Percentiles rank a stretch among this genome's conserved stretches.
phyloP scores from a whole-genome alignment of 257 asterid species.

The Craterostigma plantagineum region DNA sequence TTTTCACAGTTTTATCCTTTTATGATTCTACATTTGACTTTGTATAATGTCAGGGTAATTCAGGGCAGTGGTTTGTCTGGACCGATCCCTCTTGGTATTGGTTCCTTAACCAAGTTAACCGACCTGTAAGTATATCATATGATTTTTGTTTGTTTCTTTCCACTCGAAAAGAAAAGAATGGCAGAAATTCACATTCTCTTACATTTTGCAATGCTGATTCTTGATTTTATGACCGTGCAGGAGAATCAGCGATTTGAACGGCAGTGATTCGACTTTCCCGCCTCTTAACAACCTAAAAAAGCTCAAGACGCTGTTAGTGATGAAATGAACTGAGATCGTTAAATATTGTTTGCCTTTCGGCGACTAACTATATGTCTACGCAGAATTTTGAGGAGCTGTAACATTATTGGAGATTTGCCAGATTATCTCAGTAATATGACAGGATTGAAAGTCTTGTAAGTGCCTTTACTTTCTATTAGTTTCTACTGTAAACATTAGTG shows the following conservation, averaged over 20 bases:
- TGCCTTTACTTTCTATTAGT: slow-evolving; percentile 1
- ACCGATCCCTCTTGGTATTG: slow-evolving; percentile 47
- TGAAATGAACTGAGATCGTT: too few species aligned
- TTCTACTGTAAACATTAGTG: too few species aligned
- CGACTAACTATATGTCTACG: slow-evolving; percentile 1
- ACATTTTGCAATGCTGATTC: not conserved
- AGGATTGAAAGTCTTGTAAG: slow-evolving; percentile 35
- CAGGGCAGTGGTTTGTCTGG: slow-evolving; percentile 62
- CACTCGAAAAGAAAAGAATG: too few species aligned
- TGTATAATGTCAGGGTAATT: slow-evolving; percentile 19
- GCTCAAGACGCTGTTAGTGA: slow-evolving; percentile 37
- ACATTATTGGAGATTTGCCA: slow-evolving; percentile 37
- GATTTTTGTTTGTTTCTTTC: not conserved
- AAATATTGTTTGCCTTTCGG: too few species aligned
- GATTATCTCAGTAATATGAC: slow-evolving; percentile 20
- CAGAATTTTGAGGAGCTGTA: slow-evolving; percentile 67
- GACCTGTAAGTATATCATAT: slow-evolving; percentile 12
- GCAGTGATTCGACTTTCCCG: slow-evolving; percentile 40
- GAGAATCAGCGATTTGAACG: slow-evolving; percentile 64
- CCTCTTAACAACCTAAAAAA: slow-evolving; percentile 12
- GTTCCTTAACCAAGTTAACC: slow-evolving; percentile 31
- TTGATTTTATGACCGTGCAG: slow-evolving; percentile 20
- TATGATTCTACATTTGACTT: slow-evolving; percentile 2
- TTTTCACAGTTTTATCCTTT: slow-evolving; percentile 2
- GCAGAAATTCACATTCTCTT: too few species aligned